phyloP scores from a whole-genome alignment of 805 yeast species.

The Gaillardinia entomophila region DNA sequence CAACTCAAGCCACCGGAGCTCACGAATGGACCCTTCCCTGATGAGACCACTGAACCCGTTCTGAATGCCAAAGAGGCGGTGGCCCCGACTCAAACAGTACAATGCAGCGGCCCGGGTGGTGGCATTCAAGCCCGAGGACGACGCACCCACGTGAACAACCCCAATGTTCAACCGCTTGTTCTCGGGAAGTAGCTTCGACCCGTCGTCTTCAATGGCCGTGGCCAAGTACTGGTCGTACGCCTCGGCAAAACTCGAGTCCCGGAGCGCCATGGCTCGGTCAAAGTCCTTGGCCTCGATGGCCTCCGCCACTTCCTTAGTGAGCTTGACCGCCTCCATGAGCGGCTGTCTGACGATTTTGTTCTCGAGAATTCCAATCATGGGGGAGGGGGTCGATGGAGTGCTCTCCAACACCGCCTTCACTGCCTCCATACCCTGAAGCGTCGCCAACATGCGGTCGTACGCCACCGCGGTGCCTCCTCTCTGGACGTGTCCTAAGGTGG shows the following conservation, averaged over 20 bases:
- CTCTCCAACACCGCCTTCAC: constrained; percentile 85
- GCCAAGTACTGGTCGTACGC: constrained; percentile 67
- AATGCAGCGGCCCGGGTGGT: constrained; percentile 88
- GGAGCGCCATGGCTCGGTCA: constrained; percentile 75
- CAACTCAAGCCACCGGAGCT: constrained; percentile 76
- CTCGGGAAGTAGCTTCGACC: constrained; percentile 49
- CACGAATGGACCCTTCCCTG: constrained; percentile 78
- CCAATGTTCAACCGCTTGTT: constrained; percentile 68
- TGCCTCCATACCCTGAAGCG: constrained; percentile 96
- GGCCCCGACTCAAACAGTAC: constrained; percentile 86
- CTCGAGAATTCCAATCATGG: constrained; percentile 86
- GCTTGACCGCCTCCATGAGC: constrained; percentile 81
- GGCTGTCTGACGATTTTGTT: constrained; percentile 83
- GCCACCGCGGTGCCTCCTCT: constrained; percentile 99
- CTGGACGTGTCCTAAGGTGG: constrained; percentile 96
- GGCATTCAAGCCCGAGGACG: constrained; percentile 93
- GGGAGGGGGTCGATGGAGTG: constrained; percentile 89
- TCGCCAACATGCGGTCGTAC: constrained; percentile 83
- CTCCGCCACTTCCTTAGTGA: constrained; percentile 84
- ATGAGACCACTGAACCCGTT: constrained; percentile 92
- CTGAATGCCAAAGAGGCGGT: constrained; percentile 81
- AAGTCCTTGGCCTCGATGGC: constrained; percentile 80
- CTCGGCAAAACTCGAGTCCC: constrained; percentile 87
- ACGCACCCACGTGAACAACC: constrained; percentile 91
- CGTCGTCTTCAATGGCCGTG: constrained; percentile 61